Percentiles rank a stretch among this genome's conserved stretches.
Evolutionary conservation across 768 basidiomycete genomes (phyloP).

Genomic region (Xanthoconium stramineum): DNA sequence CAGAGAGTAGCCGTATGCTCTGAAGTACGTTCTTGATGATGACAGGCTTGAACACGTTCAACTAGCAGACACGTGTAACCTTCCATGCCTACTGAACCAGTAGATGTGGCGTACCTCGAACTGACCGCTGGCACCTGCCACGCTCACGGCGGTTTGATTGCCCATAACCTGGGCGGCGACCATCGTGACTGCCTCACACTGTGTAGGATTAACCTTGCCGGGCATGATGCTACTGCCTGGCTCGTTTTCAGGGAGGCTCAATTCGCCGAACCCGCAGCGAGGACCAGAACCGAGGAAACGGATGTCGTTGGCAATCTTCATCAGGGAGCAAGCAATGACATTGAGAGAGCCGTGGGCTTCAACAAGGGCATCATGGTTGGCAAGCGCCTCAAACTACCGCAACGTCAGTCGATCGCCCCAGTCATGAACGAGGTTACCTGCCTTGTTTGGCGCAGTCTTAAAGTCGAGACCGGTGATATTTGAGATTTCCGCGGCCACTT

Average conservation of each 20-base stretch:
- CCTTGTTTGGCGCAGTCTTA: conserved; percentile 98
- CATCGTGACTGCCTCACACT: conserved; percentile 99
- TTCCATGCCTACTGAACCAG: conserved; percentile 4
- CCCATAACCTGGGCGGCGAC: conserved; percentile 98
- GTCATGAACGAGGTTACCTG: conserved; percentile 24
- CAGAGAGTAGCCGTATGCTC: conserved; percentile 89
- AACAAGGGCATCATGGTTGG: conserved; percentile 96
- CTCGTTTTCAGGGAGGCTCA: conserved; percentile 95
- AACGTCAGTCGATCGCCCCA: conserved; percentile 4
- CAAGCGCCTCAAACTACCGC: conserved; percentile 90
- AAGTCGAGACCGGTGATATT: conserved; percentile 89
- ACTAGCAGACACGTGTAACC: conserved; percentile 38
- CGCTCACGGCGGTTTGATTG: conserved; percentile 88
- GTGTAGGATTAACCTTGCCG: conserved; percentile 99
- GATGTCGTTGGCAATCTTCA: conserved; percentile 99
- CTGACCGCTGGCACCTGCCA: conserved; percentile 94
- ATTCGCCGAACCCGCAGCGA: conserved; percentile 94
- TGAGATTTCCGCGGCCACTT: conserved; percentile 88
- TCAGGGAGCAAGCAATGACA: conserved; percentile 91
- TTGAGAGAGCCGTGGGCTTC: conserved; percentile 97
- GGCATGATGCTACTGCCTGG: conserved; percentile 99
- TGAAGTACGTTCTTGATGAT: conserved; percentile 98
- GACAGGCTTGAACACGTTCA: conserved; percentile 99
- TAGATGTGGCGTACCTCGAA: conserved; percentile 71
- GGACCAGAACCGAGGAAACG: conserved; percentile 97